Conservation (phyloP, 1,284 basidiomycete genomes). For the Ustilago curta region DNA sequence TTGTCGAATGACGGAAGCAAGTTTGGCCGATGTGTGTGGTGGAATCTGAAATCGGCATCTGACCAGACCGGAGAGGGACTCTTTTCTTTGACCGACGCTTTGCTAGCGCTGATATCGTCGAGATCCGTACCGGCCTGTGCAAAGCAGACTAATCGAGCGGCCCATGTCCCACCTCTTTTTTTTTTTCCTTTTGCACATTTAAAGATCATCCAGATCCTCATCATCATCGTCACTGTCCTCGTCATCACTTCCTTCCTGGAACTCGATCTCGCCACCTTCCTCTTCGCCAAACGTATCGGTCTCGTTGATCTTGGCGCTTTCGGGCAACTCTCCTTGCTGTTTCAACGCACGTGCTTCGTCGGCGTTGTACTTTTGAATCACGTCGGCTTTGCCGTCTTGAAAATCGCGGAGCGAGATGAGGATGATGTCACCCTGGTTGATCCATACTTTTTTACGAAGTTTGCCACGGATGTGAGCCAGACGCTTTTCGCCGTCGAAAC, state of each 20-base stretch:
- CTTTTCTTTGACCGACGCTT: too few species aligned
- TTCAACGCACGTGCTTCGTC: conserved; percentile 91
- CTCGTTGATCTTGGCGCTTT: conserved; percentile 99
- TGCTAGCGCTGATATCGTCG: too few species aligned
- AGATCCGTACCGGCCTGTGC: too few species aligned
- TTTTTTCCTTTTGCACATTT: too few species aligned
- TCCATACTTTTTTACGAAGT: conserved; percentile 99
- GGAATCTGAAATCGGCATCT: too few species aligned
- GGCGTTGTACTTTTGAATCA: conserved; percentile 98
- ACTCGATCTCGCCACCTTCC: conserved; percentile 71
- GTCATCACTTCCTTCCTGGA: conserved; percentile 69
- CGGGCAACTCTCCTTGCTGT: conserved; percentile 96
- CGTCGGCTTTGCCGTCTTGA: conserved; percentile 99
- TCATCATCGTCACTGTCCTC: conserved; percentile 62
- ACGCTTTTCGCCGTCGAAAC: conserved; percentile 98
- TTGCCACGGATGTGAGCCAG: conserved; percentile 98
- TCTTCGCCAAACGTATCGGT: conserved; percentile 92
- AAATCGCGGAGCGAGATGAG: conserved; percentile 96
- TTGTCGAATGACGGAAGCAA: too few species aligned
- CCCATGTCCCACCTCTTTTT: too few species aligned
- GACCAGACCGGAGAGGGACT: too few species aligned
- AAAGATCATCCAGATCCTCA: conserved; percentile 65
- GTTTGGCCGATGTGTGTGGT: too few species aligned
- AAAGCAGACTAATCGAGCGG: too few species aligned
- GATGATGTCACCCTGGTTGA: conserved; percentile 98